Conservation (phyloP, 441 rosid species). For the Flueggea neowawraea region DNA sequence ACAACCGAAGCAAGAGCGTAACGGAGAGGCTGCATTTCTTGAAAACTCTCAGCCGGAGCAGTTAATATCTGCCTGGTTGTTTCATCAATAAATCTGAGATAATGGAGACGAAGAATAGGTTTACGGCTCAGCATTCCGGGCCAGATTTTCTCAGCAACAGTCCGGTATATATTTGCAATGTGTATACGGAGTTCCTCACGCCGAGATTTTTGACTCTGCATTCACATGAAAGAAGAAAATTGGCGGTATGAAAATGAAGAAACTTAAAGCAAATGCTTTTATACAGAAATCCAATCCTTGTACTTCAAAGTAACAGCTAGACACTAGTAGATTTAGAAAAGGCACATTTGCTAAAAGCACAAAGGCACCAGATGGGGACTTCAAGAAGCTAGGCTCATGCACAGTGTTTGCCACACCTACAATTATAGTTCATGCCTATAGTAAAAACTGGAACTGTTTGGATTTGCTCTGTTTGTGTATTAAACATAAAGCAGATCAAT, state of each 20-base stretch:
- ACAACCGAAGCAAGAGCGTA: slow-evolving; percentile 92
- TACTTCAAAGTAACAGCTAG: too few species aligned
- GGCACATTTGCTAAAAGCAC: too few species aligned
- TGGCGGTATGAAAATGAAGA: slow-evolving; percentile 10
- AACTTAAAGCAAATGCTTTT: not conserved
- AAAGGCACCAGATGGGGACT: too few species aligned
- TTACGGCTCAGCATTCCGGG: slow-evolving; percentile 92
- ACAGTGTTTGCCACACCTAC: too few species aligned
- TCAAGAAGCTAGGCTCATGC: too few species aligned
- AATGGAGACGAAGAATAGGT: slow-evolving; percentile 87
- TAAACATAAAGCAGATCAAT: not conserved
- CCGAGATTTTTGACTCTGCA: slow-evolving; percentile 94
- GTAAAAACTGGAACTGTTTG: too few species aligned
- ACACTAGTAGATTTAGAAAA: too few species aligned
- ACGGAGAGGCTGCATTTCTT: slow-evolving; percentile 94
- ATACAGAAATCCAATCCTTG: not conserved
- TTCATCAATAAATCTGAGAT: slow-evolving; percentile 93
- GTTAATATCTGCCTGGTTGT: slow-evolving; percentile 60
- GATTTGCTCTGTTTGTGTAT: too few species aligned
- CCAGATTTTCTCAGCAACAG: slow-evolving; percentile 83
- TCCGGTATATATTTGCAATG: slow-evolving; percentile 87
- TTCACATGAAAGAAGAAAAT: slow-evolving; percentile 22
- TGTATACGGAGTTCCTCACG: slow-evolving; percentile 94
- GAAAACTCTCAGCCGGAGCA: slow-evolving; percentile 80
- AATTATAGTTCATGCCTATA: too few species aligned